Percentiles rank a stretch among this genome's conserved stretches.
Conservation (phyloP, 257 asterid species). For the Sherardia arvensis region DNA sequence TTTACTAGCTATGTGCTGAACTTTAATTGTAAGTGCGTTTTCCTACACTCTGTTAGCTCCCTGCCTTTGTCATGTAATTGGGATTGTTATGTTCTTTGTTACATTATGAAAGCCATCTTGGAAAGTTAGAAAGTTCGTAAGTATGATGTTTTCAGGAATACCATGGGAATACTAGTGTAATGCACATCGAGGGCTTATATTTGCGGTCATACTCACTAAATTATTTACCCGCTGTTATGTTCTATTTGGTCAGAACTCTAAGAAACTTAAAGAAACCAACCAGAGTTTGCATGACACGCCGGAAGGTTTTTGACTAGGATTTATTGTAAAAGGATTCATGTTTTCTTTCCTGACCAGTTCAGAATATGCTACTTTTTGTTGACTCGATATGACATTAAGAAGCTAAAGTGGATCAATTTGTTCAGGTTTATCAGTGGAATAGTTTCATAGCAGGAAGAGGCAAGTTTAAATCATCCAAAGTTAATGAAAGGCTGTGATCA, state of each 20-base stretch:
- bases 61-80: background rate
- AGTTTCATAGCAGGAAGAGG: too few relatives aligned
- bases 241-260: background rate
- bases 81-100: background rate
- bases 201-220: too few relatives aligned
- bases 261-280: background rate
- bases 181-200: background rate
- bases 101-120: background rate
- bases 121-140: background rate
- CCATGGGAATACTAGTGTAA: background rate
- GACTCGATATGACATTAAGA: background rate
- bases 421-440: background rate
- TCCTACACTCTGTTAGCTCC: background rate
- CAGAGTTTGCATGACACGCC: background rate
- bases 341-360: background rate
- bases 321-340: too few relatives aligned
- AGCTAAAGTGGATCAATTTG: background rate
- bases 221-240: background rate
- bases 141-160: background rate
- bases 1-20: background rate
- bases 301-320: background rate
- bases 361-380: background rate
- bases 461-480: background rate
- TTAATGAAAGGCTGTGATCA: conserved; percentile 2
- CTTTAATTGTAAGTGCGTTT: too few relatives aligned